A percentile compares a stretch with the other conserved stretches of the same genome.
These are phyloP conservation scores for Solanum arcanum DNA, from an alignment of 257 asterid species.

Conservation along the genomic window DNA sequence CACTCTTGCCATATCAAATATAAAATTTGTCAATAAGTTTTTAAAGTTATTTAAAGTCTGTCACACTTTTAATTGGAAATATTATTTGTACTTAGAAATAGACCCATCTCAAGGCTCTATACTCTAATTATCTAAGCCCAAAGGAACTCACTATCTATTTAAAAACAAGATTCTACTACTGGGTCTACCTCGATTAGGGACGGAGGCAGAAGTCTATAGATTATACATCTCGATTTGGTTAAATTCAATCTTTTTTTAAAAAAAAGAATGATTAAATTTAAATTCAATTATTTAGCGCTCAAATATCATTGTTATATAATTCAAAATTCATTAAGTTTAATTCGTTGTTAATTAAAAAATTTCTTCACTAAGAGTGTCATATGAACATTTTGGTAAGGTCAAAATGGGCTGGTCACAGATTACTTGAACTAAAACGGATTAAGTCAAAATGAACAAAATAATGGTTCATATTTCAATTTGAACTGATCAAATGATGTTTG, in stretches of 20 bases:
- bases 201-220: neutral
- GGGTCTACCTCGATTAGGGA: neutral
- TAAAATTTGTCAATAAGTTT: neutral
- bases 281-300: neutral
- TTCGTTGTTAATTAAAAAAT: neutral
- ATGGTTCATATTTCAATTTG: neutral
- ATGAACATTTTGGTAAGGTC: neutral
- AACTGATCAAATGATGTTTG: neutral
- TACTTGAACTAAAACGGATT: neutral
- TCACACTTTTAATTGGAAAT: neutral
- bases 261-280: neutral
- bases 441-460: neutral
- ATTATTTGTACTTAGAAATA: neutral
- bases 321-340: neutral
- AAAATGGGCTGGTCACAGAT: neutral
- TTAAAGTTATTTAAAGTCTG: neutral
- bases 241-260: neutral
- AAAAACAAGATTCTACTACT: neutral
- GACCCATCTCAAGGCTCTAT: neutral
- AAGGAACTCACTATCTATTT: neutral
- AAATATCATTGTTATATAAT: neutral
- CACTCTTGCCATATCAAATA: neutral
- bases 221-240: neutral
- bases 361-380: neutral
- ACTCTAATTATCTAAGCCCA: neutral